Evolutionary conservation across 345 rosid genomes (phyloP), one percentile per base, ranked within the genome.

Genomic region (Populus pruinosa): DNA sequence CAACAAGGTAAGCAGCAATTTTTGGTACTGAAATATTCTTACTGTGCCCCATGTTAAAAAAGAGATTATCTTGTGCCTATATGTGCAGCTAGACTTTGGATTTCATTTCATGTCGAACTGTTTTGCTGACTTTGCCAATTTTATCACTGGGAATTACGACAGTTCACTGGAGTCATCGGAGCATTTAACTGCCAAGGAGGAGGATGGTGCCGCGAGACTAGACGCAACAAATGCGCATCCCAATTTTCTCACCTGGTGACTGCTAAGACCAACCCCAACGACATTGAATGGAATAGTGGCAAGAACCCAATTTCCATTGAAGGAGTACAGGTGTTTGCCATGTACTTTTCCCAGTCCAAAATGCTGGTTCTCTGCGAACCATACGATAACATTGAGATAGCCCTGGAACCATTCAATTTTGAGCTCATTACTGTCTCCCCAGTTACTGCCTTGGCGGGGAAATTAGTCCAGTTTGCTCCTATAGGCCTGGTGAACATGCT

Each of bases 101-200:
- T 27, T 29, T n/a, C 10, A 23, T 9, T 7, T 13, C 11, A 25
- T 23, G 10, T 12, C 66, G 18, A 8, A 13, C 5, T 6, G 18
- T 8, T n/a, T 27, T 29, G 9, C 2, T 33, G n/a, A 27, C 36
- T 33, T 67, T 17, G 2, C 21, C 1, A 29, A 12, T 50, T 41
- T 56, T 25, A 38, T 38, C 16, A 38, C 21, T 21, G 6, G 61
- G 21, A 6, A 29, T 72, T 75, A 38, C 14, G 18, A 69, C 86
- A 96, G 99, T 89, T 75, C 64, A 91, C 90, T 20, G 99, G 97
- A 73, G 88, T 96, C 23, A 86, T 96, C 5, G 97, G 98, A 63
- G 94, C 81, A 67, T 96, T 96, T 70, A 96, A 96, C 82, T 96
- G 99, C 85, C 99, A 96, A 90, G 98, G 99, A 74, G 98, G 99